Base-by-base conservation (phyloP, 495 filamentous ascomycete species). In the Trichoderma gamsii region DNA sequence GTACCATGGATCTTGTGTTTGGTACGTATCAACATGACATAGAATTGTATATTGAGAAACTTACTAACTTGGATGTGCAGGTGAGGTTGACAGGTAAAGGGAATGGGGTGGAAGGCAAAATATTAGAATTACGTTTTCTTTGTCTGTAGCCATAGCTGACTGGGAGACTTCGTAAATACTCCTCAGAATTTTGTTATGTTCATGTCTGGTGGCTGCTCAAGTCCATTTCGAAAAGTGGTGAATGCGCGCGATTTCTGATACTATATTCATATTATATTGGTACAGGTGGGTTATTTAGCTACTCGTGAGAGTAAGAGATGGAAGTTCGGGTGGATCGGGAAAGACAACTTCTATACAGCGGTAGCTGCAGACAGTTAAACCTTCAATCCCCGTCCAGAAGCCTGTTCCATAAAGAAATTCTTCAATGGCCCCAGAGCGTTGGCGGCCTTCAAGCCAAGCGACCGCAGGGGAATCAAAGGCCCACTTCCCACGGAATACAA, bases 1-100 rank as follows among this genome's bases (percentile, higher is more conserved):
- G 92, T 76, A 95, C 92, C 38, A 93, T 96, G 91, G 92, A 96
- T 87, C 80, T 96, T 76, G 91, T 84, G 79, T 84, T 84, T 67
- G 81, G 81, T 83, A 77, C 74, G 80, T 77, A 23, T 43, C 65
- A 11, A 6, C 51, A 49, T 67, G 23, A 18, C 5, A 35, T 27
- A 8, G 7, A 35, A 27, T 27, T 65, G 18, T 44, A 68, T 12
- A 56, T 52, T 9, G 27, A 61, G 5, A 21, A 18, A 64, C 43
- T 35, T 43, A 63, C 46, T 67, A 69, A 44, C 46, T 56, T 8
- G 13, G 18, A 16, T 9, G 69, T 51, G 2, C 46, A 83, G 81
- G 81, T 46, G 81, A 83, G 76, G 81, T 83, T 21, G 81, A 83
- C 75, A 81, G 81, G 75, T 81, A 76, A 76, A 68, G n/a, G 8